Percentiles rank a stretch among this genome's conserved stretches.
These are phyloP conservation scores for Gnaphalium uliginosum DNA, from an alignment of 129 eudicot species.

Conservation along the genomic window DNA sequence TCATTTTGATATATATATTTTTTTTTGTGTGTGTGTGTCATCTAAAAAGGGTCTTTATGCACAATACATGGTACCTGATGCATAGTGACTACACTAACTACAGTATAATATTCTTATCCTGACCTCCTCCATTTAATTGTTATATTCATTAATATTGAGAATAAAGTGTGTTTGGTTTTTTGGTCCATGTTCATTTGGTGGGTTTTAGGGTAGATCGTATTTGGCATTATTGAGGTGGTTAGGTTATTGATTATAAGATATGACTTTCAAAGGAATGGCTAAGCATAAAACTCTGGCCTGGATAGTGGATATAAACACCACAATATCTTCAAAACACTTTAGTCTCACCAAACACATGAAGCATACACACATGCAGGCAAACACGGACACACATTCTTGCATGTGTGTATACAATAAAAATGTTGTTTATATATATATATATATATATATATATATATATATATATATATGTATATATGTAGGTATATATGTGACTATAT, in stretches of 20 bases:
- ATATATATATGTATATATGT: too few species aligned
- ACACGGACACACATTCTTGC: not conserved
- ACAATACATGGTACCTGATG: not conserved
- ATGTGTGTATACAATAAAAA: not conserved
- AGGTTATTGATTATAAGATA: not conserved
- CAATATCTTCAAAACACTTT: conserved; percentile 1
- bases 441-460: too few species aligned
- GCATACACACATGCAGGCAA: not conserved
- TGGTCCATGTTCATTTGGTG: not conserved
- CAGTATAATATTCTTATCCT: conserved; percentile 1
- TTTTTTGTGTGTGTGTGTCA: not conserved
- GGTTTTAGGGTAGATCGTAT: not conserved
- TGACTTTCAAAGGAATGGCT: not conserved
- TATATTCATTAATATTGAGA: too few species aligned
- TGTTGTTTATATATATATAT: too few species aligned
- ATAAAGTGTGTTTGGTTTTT: not conserved
- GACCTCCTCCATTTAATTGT: not conserved
- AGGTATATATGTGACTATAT: too few species aligned
- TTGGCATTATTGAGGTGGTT: not conserved
- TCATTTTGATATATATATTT: not conserved
- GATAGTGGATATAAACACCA: conserved; percentile 9
- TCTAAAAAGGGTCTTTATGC: conserved; percentile 20
- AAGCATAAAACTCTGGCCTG: not conserved
- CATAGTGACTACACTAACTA: conserved; percentile 1
- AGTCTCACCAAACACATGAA: not conserved